Conservation (phyloP, 352 stramenopile species). For the Pythium phragmiticola region DNA sequence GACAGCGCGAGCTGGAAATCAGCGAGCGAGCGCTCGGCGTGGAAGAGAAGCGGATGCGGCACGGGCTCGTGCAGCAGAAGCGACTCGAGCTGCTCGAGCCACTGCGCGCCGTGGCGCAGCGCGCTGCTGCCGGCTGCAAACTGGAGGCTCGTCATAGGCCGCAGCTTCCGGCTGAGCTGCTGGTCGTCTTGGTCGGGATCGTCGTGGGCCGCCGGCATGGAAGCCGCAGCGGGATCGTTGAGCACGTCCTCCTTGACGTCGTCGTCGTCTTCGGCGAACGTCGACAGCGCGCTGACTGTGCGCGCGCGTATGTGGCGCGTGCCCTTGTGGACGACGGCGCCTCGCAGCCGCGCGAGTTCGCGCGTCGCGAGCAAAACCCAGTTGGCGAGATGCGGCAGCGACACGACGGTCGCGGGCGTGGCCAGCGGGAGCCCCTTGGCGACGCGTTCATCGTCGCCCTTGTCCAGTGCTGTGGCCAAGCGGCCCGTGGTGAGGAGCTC, state of each 20-base stretch:
- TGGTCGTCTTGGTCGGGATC: slow-evolving; percentile 33
- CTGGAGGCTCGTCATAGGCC: slow-evolving; percentile 75
- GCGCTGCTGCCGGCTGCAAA: slow-evolving; percentile 68
- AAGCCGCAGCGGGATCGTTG: slow-evolving; percentile 3
- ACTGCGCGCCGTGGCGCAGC: slow-evolving; percentile 52
- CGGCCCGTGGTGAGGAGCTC: slow-evolving; percentile 46
- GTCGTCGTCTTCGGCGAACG: slow-evolving; percentile 31
- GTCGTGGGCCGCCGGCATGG: not conserved
- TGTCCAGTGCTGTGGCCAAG: slow-evolving; percentile 37
- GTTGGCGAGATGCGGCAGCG: slow-evolving; percentile 70
- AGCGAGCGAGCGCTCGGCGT: slow-evolving; percentile 66
- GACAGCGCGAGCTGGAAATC: slow-evolving; percentile 71
- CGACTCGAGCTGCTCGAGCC: slow-evolving; percentile 71
- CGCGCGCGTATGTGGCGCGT: slow-evolving; percentile 28
- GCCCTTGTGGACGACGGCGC: slow-evolving; percentile 33
- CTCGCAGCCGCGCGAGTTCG: slow-evolving; percentile 59
- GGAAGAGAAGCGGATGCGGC: slow-evolving; percentile 79
- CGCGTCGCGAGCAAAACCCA: slow-evolving; percentile 79
- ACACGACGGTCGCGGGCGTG: slow-evolving; percentile 71
- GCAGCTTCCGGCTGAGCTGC: slow-evolving; percentile 69
- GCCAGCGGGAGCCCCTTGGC: slow-evolving; percentile 27
- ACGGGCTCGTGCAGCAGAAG: slow-evolving; percentile 27
- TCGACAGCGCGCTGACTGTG: slow-evolving; percentile 51
- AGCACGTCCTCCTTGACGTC: slow-evolving; percentile 11
- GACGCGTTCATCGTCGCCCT: slow-evolving; percentile 25